phyloP scores from a whole-genome alignment of 805 yeast genomes.

The Yamadazyma endophytica region DNA sequence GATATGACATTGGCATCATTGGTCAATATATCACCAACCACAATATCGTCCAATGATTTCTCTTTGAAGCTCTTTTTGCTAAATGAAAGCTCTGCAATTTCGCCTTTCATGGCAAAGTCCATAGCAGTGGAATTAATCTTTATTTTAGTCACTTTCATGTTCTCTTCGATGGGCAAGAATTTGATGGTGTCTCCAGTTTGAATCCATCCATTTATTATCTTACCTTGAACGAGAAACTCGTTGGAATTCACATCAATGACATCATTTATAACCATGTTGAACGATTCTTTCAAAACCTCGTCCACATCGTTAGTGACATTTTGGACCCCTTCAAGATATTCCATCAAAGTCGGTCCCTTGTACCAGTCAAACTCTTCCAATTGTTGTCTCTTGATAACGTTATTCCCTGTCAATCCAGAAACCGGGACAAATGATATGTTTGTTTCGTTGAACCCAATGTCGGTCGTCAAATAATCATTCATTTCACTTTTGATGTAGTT shows the following conservation, averaged over 20 bases:
- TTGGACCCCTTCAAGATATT: slow-evolving; percentile 32
- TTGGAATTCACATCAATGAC: slow-evolving; percentile 45
- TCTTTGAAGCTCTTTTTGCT: slow-evolving; percentile 44
- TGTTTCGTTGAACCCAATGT: slow-evolving; percentile 45
- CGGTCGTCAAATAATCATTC: slow-evolving; percentile 45
- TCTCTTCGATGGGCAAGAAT: slow-evolving; percentile 49
- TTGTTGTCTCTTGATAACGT: slow-evolving; percentile 47
- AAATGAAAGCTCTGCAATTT: slow-evolving; percentile 47
- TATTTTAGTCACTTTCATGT: slow-evolving; percentile 40
- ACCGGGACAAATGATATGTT: slow-evolving; percentile 57
- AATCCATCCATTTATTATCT: slow-evolving; percentile 62
- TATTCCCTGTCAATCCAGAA: slow-evolving; percentile 65
- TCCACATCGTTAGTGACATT: slow-evolving; percentile 12
- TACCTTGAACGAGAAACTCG: slow-evolving; percentile 56
- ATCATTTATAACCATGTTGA: slow-evolving; percentile 63
- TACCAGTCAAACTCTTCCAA: slow-evolving; percentile 43
- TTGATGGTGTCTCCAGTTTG: slow-evolving; percentile 67
- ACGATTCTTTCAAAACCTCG: slow-evolving; percentile 33
- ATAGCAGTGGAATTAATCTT: slow-evolving; percentile 34
- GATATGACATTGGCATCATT: slow-evolving; percentile 21
- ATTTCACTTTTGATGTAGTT: slow-evolving; percentile 48
- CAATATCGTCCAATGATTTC: slow-evolving; percentile 51
- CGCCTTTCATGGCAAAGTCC: slow-evolving; percentile 57
- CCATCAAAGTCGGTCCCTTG: slow-evolving; percentile 40
- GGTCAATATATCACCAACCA: slow-evolving; percentile 54